Conservation (phyloP, 129 eudicot species). For the Gnaphalium uliginosum region DNA sequence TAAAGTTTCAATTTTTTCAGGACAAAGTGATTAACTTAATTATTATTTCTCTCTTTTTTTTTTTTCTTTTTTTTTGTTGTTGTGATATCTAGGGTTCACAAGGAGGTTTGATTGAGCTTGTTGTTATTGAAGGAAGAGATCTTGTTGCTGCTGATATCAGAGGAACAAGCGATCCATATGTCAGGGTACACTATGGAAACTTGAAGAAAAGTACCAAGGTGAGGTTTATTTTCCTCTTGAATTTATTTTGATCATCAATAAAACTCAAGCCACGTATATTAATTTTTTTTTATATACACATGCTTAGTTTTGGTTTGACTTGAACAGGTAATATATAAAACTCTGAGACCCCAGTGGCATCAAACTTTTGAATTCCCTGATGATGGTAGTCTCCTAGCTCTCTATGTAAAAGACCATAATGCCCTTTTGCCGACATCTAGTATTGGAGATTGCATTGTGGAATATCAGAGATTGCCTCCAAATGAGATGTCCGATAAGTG, state of each 20-base stretch:
- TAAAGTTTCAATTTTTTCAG: background rate
- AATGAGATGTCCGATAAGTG: constrained; percentile 85
- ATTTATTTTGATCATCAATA: background rate
- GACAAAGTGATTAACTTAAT: too few relatives aligned
- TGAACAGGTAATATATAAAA: constrained; percentile 71
- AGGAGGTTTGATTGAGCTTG: constrained; percentile 83
- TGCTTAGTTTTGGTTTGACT: constrained; percentile 1
- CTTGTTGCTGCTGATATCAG: constrained; percentile 94
- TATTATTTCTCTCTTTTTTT: too few relatives aligned
- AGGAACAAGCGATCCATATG: constrained; percentile 98
- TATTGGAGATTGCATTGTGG: constrained; percentile 93
- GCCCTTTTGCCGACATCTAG: constrained; percentile 74
- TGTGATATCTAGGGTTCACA: constrained; percentile 48
- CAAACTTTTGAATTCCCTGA: constrained; percentile 93
- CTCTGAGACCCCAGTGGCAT: constrained; percentile 85
- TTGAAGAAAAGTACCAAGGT: constrained; percentile 83
- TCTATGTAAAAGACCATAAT: constrained; percentile 90
- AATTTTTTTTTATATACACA: background rate
- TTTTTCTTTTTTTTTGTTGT: too few relatives aligned
- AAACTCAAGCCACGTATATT: background rate
- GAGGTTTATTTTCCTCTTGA: constrained; percentile 10
- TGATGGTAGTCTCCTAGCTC: constrained; percentile 70
- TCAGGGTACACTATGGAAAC: constrained; percentile 87
- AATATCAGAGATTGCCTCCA: constrained; percentile 80
- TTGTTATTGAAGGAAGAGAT: constrained; percentile 81